Base-by-base conservation (phyloP, 345 rosid species). In the Hypericum androsaemum region DNA sequence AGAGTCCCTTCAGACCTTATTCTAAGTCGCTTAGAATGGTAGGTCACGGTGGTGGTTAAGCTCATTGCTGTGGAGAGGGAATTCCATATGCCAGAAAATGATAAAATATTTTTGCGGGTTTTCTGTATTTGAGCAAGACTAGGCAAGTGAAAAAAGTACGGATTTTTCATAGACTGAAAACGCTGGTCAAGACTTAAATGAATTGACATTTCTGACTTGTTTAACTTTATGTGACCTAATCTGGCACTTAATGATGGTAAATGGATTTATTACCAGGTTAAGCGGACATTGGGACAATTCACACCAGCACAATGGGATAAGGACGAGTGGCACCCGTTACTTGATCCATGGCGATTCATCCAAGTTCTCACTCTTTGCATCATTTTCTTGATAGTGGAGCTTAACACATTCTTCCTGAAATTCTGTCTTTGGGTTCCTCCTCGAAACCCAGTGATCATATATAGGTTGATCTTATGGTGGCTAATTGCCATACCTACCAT, bases 281-380 rank as follows among this genome's bases (percentile, higher is more conserved):
- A 80, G 63, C 74, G 95, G 61, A 85, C 98, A 44, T 39, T 92
- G 45, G 94, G 90, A 56, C 97, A 92, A 58, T 92, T 92, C 62
- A 92, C 98, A 49, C 98, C 98, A 53, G 97, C 98, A 17, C 95
- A 85, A 10, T 92, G 97, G 97, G 97, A 92, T 59, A 92, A 83
- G 75, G 97, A 92, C 64, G 98, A 92, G 64, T 88, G 98, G 98
- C 95, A 83, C 54, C 98, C 98, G 0, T 58, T 92, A 61, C 97
- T 83, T 60, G 97, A 88, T 44, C 98, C 98, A 48, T 81, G 94
- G 97, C 90, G 98, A 12, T 92, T 92, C 56, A 76, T 88, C 55
- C 98, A 92, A 88, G 95, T 88, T 50, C 85, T 92, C 41, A 80
- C 70, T 51, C 98, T 92, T 16, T 85, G 97, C 69, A 68, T 92